Percentiles rank a stretch among this genome's conserved stretches.
phyloP scores from a whole-genome alignment of 1,284 basidiomycete species.

The Tilletiopsis washingtonensis region DNA sequence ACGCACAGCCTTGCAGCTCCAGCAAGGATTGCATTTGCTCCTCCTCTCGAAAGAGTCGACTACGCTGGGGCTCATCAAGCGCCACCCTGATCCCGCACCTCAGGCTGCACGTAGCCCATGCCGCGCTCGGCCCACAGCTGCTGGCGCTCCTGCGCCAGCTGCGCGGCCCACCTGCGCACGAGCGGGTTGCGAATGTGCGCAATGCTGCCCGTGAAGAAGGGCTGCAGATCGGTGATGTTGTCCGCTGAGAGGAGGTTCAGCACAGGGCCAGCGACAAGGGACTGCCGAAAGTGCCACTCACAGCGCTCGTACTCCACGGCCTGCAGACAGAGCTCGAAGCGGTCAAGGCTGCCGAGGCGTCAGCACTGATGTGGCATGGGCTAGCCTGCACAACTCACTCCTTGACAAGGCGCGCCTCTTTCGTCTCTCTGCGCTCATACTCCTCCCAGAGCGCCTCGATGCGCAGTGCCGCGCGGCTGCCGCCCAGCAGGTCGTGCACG shows the following conservation, averaged over 20 bases:
- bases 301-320: constrained; percentile 52
- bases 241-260: no score
- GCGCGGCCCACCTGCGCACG: constrained; percentile 22
- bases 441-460: constrained; percentile 82
- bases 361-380: no score
- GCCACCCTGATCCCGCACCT: not conserved
- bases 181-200: constrained; percentile 18
- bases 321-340: constrained; percentile 79
- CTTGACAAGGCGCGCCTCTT: constrained; percentile 86
- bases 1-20: no score
- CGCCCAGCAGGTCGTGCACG: constrained; percentile 77
- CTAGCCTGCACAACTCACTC: no score
- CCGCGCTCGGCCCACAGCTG: constrained; percentile 22
- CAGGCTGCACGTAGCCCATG: constrained; percentile 11
- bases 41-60: no score
- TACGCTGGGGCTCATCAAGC: no score
- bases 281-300: constrained; percentile 3
- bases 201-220: constrained; percentile 30
- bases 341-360: no score
- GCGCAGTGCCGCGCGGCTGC: constrained; percentile 65
- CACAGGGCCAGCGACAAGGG: no score
- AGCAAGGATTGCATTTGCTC: no score
- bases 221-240: constrained; percentile 37
- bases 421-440: constrained; percentile 73
- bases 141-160: constrained; percentile 24